These are phyloP conservation scores for Ceratobasidium sp. DNA, from an alignment of 1,284 basidiomycete species.

Conservation along the genomic window DNA sequence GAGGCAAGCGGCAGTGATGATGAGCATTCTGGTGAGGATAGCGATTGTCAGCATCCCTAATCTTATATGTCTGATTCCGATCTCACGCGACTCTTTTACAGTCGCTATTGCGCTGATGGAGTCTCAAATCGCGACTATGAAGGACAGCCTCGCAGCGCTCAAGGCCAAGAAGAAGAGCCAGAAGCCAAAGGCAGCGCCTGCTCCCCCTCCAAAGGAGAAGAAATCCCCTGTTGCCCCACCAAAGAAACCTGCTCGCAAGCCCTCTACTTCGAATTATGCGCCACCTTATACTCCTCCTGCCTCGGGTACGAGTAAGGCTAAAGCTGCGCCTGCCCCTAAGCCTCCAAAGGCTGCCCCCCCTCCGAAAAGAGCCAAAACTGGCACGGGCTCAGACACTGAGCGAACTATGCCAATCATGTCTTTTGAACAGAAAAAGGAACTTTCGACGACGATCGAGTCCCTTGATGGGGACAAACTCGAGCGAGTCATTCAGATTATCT, in stretches of 20 bases:
- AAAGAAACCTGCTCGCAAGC: conserved; percentile 55
- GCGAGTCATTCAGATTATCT: conserved; percentile 90
- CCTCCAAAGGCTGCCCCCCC: conserved; percentile 17
- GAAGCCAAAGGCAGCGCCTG: conserved; percentile 62
- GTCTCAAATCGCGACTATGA: conserved; percentile 74
- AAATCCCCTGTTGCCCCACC: conserved; percentile 55
- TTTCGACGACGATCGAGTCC: conserved; percentile 87
- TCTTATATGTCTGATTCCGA: not conserved
- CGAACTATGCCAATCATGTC: conserved; percentile 56
- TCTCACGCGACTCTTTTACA: conserved; percentile 47
- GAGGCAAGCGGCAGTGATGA: conserved; percentile 58
- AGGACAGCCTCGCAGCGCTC: conserved; percentile 65
- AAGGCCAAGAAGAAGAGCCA: conserved; percentile 62
- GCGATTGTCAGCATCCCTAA: not conserved
- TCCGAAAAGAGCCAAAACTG: conserved; percentile 46
- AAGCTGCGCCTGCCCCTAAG: conserved; percentile 10
- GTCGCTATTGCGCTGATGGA: conserved; percentile 75
- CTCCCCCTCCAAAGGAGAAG: conserved; percentile 66
- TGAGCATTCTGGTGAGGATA: conserved; percentile 52
- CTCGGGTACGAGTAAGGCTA: conserved; percentile 26
- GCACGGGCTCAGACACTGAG: conserved; percentile 11
- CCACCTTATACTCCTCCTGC: conserved; percentile 15
- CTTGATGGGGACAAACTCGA: conserved; percentile 81
- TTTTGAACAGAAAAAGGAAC: conserved; percentile 94
- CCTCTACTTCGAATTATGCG: conserved; percentile 12